These are phyloP conservation scores for Magnolia kwangsiensis DNA, from an alignment of 164 flowering plant species.

Conservation along the genomic window DNA sequence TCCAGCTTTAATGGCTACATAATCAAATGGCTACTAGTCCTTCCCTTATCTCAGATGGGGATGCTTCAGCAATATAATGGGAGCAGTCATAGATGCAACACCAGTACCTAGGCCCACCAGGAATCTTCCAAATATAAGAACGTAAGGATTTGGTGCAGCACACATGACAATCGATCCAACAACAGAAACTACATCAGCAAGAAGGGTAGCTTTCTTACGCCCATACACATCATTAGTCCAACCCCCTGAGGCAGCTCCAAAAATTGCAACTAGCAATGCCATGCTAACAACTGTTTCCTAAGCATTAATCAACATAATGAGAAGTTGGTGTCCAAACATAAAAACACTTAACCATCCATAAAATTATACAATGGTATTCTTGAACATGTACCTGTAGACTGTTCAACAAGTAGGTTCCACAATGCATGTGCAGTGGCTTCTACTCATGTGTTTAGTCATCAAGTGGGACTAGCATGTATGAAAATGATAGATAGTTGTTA, in stretches of 20 bases:
- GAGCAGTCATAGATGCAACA: constrained; percentile 94
- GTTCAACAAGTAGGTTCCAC: no score
- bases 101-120: constrained; percentile 93
- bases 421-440: no score
- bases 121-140: constrained; percentile 79
- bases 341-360: neutral
- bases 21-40: constrained; percentile 87
- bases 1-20: no score
- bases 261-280: constrained; percentile 92
- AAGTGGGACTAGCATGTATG: no score
- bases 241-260: constrained; percentile 90
- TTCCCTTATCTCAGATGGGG: constrained; percentile 96
- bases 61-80: constrained; percentile 97
- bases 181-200: constrained; percentile 79
- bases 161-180: constrained; percentile 82
- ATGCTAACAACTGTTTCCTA: constrained; percentile 98
- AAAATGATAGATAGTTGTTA: no score
- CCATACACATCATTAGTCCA: constrained; percentile 87
- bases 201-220: constrained; percentile 86
- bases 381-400: constrained; percentile 58
- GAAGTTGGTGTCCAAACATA: neutral
- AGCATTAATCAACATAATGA: neutral
- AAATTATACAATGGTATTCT: neutral
- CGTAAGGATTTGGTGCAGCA: constrained; percentile 84
- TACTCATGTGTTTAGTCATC: no score